A percentile compares a stretch with the other conserved stretches of the same genome.
Conservation (phyloP, 352 stramenopile species). For the Pythium plurisporium region DNA sequence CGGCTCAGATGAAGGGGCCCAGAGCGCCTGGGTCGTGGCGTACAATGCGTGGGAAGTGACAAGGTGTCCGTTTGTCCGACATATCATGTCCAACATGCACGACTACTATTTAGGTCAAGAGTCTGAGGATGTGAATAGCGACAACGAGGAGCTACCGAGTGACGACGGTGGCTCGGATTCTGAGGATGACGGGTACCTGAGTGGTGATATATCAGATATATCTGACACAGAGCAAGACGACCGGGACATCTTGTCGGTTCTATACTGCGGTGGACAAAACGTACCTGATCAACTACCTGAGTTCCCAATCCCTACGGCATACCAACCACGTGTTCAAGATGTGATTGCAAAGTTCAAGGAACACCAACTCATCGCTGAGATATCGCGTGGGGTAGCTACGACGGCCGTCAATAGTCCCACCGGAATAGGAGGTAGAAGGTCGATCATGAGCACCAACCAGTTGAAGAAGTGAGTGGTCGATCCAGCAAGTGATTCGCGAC, state of each 20-base stretch:
- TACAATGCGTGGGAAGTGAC: not conserved
- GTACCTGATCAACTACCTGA: not conserved
- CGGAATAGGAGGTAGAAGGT: not conserved
- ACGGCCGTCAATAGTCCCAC: not conserved
- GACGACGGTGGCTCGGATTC: not conserved
- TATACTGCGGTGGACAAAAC: not conserved
- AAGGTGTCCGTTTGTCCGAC: not conserved
- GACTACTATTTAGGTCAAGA: constrained; percentile 7
- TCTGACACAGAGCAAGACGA: not conserved
- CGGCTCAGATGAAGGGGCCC: not conserved
- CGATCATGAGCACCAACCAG: not conserved
- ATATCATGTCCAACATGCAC: constrained; percentile 17
- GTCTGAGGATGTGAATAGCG: not conserved
- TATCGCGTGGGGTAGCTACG: not conserved
- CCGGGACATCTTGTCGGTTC: not conserved
- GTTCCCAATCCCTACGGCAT: not conserved
- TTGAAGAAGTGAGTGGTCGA: not conserved
- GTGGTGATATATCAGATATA: not conserved
- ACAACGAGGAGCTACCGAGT: not conserved
- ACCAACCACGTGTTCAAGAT: not conserved
- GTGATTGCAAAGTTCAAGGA: not conserved
- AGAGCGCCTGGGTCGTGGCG: not conserved
- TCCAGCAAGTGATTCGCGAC: not conserved
- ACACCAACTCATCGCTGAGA: not conserved
- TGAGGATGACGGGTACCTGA: not conserved